A percentile compares a stretch with the other conserved stretches of the same genome.
phyloP scores from a whole-genome alignment of 768 basidiomycete species.

The Pleurotus djamor region DNA sequence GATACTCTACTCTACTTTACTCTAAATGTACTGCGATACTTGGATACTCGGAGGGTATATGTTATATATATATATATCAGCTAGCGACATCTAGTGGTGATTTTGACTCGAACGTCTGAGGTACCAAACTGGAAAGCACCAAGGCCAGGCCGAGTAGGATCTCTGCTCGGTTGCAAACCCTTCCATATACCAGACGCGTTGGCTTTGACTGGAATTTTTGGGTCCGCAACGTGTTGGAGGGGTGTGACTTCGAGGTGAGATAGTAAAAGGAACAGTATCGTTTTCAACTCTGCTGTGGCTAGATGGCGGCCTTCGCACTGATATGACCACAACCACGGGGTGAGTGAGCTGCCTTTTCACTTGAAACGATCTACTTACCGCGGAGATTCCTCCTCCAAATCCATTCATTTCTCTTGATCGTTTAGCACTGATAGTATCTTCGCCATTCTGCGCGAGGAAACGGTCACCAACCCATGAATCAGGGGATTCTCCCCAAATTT shows the following conservation, averaged over 20 bases:
- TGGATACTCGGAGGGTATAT: neutral
- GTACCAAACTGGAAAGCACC: constrained; percentile 6
- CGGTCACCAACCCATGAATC: constrained; percentile 3
- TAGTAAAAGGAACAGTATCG: neutral
- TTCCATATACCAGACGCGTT: neutral
- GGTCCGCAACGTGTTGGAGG: neutral
- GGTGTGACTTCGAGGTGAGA: constrained; percentile 4
- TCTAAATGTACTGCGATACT: neutral
- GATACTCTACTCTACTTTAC: neutral
- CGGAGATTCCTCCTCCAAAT: constrained; percentile 4
- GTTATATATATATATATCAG: neutral
- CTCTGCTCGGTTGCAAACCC: constrained; percentile 2
- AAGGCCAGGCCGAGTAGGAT: neutral
- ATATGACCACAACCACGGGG: neutral
- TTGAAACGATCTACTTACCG: neutral
- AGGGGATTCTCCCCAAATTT: neutral
- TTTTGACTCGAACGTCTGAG: neutral
- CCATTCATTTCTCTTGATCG: constrained; percentile 6
- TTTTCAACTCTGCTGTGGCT: constrained; percentile 4
- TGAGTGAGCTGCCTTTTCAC: neutral
- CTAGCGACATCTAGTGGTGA: neutral
- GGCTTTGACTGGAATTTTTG: neutral
- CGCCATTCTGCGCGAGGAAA: neutral
- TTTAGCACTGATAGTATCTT: neutral
- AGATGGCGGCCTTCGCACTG: constrained; percentile 10